Evolutionary conservation across 192 early-diverging fungal genomes (phyloP), one percentile per base, ranked within the genome.

Genomic region (Coemansia asiatica): DNA sequence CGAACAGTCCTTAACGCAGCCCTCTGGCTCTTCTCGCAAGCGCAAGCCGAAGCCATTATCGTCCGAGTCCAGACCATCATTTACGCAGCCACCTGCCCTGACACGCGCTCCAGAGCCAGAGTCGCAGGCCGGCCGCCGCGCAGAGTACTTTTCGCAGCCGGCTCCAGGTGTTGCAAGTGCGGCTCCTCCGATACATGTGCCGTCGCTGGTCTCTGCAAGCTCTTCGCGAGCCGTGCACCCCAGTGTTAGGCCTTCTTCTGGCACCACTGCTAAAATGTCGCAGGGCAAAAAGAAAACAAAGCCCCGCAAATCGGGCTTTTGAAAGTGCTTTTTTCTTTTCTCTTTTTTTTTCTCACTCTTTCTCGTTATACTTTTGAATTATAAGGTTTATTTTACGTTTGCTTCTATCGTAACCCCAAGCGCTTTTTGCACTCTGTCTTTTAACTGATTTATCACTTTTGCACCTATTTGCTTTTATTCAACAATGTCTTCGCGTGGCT

Each of bases 401-500:
- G 3, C 25, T 22, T 25, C 26, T 55, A 6, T 25, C n/a, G n/a
- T n/a, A n/a, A n/a, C n/a, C n/a, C n/a, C n/a, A n/a, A n/a, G n/a
- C n/a, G n/a, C n/a, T 55, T 55, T 26, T 25, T 55, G 4, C 6
- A 12, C 8, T 26, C 15, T 25, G 53, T 26, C 25, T 7, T 12
- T 25, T 25, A 22, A 13, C 15, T 55, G 6, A 25, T 27, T 23
- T 25, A 25, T 26, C 15, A 55, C 25, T 49, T 22, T 21, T 10
- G 15, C 48, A 49, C 53, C 53, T 13, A 55, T 16, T 49, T 22
- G 48, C 21, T 49, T 21, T 55, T 7, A 56, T 38, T 22, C 35
- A 48, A 29, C 33, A 46, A 75, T 80, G 72, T 36, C 72, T 44
- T 63, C 73, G 28, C 79, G 73, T 29, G 63, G 69, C 63, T 81